Percentiles rank a stretch among this genome's conserved stretches.
Conservation (phyloP, 2,329 filamentous ascomycete genomes). For the Ceratocystis albifundus region DNA sequence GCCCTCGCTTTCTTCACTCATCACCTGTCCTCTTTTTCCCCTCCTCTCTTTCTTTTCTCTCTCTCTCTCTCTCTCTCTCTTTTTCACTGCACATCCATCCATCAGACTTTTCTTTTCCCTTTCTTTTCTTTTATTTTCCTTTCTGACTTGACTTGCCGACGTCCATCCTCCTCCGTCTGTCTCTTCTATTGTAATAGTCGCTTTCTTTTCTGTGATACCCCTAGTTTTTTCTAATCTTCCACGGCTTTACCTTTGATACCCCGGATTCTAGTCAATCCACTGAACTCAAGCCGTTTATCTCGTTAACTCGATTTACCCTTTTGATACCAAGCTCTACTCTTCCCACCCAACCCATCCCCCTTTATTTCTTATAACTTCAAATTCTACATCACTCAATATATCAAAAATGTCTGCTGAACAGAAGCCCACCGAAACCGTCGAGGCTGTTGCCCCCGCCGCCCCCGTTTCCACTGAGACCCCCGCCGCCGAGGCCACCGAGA, state of each 20-base stretch:
- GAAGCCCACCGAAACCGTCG: conserved; percentile 49
- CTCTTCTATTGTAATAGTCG: conserved; percentile 32
- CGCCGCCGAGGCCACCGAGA: conserved; percentile 28
- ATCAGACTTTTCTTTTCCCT: conserved; percentile 29
- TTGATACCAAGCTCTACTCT: conserved; percentile 25
- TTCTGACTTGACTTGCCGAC: conserved; percentile 43
- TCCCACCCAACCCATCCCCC: too few species aligned
- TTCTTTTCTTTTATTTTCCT: conserved; percentile 36
- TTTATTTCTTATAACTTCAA: background rate
- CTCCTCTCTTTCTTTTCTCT: conserved; percentile 31
- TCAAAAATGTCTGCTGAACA: conserved; percentile 64
- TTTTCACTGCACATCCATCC: conserved; percentile 23
- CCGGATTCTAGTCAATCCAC: conserved; percentile 23
- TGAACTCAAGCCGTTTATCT: conserved; percentile 22
- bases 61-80: conserved; percentile 31
- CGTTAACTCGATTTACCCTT: too few species aligned
- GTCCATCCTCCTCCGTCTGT: conserved; percentile 25
- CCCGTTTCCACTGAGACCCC: conserved; percentile 32
- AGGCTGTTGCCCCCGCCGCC: conserved; percentile 36
- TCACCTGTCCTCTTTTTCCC: conserved; percentile 29
- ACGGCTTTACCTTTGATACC: conserved; percentile 23
- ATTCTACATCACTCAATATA: background rate
- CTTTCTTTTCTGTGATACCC: conserved; percentile 32
- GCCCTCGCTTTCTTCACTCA: conserved; percentile 28
- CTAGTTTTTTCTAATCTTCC: conserved; percentile 25